Evolutionary conservation across 2,329 filamentous ascomycete genomes (phyloP).

Genomic region (Stagonosporopsis tanaceti): DNA sequence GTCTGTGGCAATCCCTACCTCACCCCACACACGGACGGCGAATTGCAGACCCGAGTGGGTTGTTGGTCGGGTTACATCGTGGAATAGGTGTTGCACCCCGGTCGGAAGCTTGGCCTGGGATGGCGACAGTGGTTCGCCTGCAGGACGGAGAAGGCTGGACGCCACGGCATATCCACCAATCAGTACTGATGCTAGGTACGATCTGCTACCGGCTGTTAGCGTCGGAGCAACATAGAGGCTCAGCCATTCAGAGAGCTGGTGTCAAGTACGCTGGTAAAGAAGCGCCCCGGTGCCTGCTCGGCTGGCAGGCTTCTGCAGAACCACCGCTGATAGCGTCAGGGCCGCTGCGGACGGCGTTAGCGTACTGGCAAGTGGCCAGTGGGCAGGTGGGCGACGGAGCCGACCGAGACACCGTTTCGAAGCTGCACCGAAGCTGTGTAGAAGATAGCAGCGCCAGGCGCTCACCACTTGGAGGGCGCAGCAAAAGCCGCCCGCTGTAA

Average conservation of each 20-base stretch:
- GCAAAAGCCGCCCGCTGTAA: slow-evolving; percentile 36
- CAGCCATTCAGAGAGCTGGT: slow-evolving; percentile 41
- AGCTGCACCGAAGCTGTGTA: slow-evolving; percentile 49
- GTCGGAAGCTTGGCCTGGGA: slow-evolving; percentile 34
- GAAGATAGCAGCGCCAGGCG: slow-evolving; percentile 43
- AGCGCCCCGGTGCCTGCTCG: slow-evolving; percentile 37
- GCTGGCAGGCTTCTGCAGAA: slow-evolving; percentile 34
- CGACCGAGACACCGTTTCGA: slow-evolving; percentile 44
- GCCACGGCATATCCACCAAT: slow-evolving; percentile 43
- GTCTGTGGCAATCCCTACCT: slow-evolving; percentile 45
- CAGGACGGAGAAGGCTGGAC: slow-evolving; percentile 48
- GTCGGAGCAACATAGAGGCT: slow-evolving; percentile 40
- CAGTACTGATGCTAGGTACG: slow-evolving; percentile 24
- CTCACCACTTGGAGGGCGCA: slow-evolving; percentile 29
- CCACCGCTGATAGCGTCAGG: slow-evolving; percentile 43
- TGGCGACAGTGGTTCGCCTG: slow-evolving; percentile 40
- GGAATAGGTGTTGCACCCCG: slow-evolving; percentile 33
- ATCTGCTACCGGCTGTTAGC: slow-evolving; percentile 47
- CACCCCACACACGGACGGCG: slow-evolving; percentile 48
- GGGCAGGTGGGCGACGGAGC: slow-evolving; percentile 36
- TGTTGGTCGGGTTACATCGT: slow-evolving; percentile 50
- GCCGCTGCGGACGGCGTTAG: slow-evolving; percentile 20
- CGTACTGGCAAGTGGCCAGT: slow-evolving; percentile 33
- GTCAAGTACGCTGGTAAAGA: slow-evolving; percentile 24
- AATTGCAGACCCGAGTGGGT: slow-evolving; percentile 40